phyloP scores from a whole-genome alignment of 139 green algal genomes.

The Dunaliella sp. region DNA sequence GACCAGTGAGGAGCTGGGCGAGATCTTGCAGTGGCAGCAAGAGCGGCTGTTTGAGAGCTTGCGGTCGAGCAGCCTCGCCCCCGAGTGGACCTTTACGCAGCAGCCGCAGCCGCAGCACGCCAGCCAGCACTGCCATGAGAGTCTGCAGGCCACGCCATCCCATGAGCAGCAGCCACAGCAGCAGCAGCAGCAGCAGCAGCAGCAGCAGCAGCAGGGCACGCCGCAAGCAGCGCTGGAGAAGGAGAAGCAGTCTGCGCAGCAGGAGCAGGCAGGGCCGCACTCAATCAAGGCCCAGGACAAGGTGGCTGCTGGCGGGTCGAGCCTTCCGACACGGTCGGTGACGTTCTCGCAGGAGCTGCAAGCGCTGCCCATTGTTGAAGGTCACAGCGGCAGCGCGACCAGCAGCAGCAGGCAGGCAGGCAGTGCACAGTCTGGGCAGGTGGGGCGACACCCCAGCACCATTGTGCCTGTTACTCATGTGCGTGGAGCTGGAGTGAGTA shows the following conservation, averaged over 20 bases:
- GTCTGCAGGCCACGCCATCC: not conserved
- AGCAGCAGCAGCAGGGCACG: not conserved
- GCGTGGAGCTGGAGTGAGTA: no score
- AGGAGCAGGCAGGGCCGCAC: no score
- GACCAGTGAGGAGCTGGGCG: not conserved
- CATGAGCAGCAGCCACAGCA: not conserved
- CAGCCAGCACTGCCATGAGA: no score
- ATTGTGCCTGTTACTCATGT: no score
- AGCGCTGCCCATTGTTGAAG: not conserved
- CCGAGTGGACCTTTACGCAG: no score
- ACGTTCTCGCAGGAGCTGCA: not conserved
- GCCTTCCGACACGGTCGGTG: no score
- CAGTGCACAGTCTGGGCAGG: no score
- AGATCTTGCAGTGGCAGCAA: not conserved
- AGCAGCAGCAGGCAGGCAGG: not conserved
- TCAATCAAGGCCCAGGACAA: no score
- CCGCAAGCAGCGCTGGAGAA: no score
- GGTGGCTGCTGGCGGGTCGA: no score
- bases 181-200: not conserved
- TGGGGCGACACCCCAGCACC: no score
- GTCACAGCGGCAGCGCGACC: not conserved
- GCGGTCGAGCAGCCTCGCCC: not conserved
- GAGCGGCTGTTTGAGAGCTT: not conserved
- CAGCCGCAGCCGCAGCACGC: not conserved
- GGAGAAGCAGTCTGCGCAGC: no score